Conservation (phyloP, 148 eudicot species). For the Rhododendron williamsianum region DNA sequence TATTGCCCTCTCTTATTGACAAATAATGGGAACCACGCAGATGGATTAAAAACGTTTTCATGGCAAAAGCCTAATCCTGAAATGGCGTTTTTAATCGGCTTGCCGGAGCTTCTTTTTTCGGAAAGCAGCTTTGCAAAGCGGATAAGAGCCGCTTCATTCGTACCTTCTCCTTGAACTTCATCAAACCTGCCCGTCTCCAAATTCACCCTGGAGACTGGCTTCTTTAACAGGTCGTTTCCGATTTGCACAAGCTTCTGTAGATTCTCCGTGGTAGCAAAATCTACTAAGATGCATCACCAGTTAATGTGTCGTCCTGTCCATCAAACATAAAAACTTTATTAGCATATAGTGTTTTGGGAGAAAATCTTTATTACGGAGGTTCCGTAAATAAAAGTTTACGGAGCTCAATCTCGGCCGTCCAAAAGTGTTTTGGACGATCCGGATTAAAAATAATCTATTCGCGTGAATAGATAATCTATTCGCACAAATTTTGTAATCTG, state of each 20-base stretch:
- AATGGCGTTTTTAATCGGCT: neutral
- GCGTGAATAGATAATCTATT: too few relatives aligned
- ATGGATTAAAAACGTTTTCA: neutral
- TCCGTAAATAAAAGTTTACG: too few relatives aligned
- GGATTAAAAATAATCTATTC: too few relatives aligned
- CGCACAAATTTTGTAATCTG: too few relatives aligned
- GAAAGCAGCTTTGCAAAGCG: conserved; percentile 54
- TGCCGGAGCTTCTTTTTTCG: conserved; percentile 40
- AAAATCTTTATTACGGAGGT: too few relatives aligned
- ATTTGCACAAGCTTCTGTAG: conserved; percentile 44
- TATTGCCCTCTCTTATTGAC: neutral
- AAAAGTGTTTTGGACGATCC: too few relatives aligned
- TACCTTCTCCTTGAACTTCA: conserved; percentile 41
- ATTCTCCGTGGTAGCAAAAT: conserved; percentile 50
- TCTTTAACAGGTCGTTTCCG: conserved; percentile 41
- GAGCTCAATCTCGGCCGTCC: too few relatives aligned
- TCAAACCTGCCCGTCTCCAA: conserved; percentile 48
- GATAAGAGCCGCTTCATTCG: conserved; percentile 43
- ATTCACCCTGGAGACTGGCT: conserved; percentile 45
- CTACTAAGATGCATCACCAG: conserved; percentile 45
- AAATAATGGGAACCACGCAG: neutral
- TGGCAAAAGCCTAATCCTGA: neutral
- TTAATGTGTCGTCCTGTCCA: conserved; percentile 46
- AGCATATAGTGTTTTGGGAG: too few relatives aligned
- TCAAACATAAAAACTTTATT: neutral